These are phyloP conservation scores for Fusarium bulbicola DNA, from an alignment of 2,329 filamentous ascomycete species.

Conservation along the genomic window DNA sequence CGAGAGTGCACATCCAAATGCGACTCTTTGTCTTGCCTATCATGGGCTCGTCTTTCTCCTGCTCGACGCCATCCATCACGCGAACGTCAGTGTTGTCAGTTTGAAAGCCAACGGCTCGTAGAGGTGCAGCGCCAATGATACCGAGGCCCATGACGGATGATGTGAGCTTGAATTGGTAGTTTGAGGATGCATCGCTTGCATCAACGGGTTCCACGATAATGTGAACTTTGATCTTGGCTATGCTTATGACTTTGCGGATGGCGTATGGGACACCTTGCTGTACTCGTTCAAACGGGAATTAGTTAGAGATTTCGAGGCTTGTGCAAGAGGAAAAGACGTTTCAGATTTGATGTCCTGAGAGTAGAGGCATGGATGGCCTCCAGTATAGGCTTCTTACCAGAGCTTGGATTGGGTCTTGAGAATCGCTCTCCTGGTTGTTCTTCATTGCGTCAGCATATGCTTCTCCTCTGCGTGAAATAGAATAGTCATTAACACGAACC, in stretches of 20 bases:
- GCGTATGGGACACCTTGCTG: not conserved
- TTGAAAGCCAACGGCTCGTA: not conserved
- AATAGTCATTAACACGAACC: not conserved
- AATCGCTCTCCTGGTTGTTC: not conserved
- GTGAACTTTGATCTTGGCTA: not conserved
- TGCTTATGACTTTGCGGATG: not conserved
- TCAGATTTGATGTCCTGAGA: rapidly evolving
- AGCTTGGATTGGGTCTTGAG: not conserved
- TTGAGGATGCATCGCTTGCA: not conserved
- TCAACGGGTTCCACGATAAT: not conserved
- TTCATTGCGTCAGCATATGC: too few species aligned
- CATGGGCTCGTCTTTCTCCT: not conserved
- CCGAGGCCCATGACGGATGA: not conserved
- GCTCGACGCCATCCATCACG: not conserved
- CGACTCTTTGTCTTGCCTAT: not conserved
- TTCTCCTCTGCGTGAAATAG: too few species aligned
- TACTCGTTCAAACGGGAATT: rapidly evolving
- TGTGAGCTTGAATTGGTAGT: not conserved
- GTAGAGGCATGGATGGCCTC: too few species aligned
- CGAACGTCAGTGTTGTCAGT: not conserved
- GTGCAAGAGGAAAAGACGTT: rapidly evolving
- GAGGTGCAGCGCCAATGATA: not conserved
- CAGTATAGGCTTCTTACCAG: not conserved
- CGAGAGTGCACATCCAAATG: not conserved
- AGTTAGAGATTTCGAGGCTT: too few species aligned